Conservation (phyloP, 1,139 yeast genomes). For the Kodamaea sp. region DNA sequence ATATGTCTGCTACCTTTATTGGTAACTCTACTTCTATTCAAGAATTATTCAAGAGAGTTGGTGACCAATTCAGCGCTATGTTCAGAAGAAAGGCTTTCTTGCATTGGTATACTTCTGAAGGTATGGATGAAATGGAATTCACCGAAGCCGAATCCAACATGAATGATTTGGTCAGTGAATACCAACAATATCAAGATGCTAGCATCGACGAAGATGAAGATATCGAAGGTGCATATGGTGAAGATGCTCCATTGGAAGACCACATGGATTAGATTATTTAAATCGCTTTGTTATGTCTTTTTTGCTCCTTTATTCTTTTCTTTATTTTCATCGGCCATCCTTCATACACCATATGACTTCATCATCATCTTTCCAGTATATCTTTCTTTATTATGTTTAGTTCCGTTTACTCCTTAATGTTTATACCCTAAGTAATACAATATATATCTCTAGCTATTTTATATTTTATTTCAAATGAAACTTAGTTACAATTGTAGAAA, state of each 20-base stretch:
- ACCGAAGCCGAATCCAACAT: conserved; percentile 82
- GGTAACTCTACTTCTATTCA: conserved; percentile 92
- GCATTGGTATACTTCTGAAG: conserved; percentile 94
- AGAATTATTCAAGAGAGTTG: conserved; percentile 84
- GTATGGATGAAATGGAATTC: conserved; percentile 94
- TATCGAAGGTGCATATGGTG: conserved; percentile 52
- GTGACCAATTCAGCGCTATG: conserved; percentile 88
- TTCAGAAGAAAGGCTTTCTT: conserved; percentile 91
- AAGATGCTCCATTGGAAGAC: conserved; percentile 59
- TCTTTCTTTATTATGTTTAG: conserved; percentile 3
- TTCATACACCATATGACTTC: no score
- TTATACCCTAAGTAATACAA: conserved; percentile 15
- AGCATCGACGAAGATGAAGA: conserved; percentile 70
- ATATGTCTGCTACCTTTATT: conserved; percentile 87
- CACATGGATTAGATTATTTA: conserved; percentile 34
- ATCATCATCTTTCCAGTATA: conserved; percentile 1
- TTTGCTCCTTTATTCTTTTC: conserved; percentile 2
- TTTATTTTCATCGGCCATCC: conserved; percentile 5
- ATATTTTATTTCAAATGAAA: no score
- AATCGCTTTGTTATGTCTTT: conserved; percentile 1
- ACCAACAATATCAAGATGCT: conserved; percentile 90
- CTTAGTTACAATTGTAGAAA: no score
- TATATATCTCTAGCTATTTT: conserved; percentile 1
- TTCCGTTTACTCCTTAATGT: conserved; percentile 15
- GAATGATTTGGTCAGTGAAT: conserved; percentile 84